Conservation (phyloP, 2,329 filamentous ascomycete genomes). For the Phaeomoniella chlamydospora region DNA sequence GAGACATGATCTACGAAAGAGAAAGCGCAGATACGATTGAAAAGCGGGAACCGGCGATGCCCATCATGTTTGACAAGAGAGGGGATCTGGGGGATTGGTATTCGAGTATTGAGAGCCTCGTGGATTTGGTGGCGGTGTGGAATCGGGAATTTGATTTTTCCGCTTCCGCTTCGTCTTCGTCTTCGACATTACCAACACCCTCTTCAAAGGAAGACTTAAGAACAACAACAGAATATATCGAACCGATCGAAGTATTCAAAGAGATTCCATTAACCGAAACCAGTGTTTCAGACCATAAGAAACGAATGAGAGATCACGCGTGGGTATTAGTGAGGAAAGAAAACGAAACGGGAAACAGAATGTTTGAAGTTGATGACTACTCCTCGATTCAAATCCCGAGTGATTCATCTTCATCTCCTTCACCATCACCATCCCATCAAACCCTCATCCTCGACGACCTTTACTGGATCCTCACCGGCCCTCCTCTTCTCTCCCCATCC, state of each 20-base stretch:
- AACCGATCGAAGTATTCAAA: background rate
- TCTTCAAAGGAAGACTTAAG: background rate
- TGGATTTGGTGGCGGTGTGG: conserved; percentile 5
- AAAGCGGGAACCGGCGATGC: conserved; percentile 8
- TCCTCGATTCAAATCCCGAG: background rate
- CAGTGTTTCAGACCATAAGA: background rate
- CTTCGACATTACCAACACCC: too few relatives aligned
- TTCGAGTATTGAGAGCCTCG: conserved; percentile 5
- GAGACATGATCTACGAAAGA: conserved; percentile 11
- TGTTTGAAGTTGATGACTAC: background rate
- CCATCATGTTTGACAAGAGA: conserved; percentile 8
- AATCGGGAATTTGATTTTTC: too few relatives aligned
- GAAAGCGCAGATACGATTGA: conserved; percentile 4
- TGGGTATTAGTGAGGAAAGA: background rate
- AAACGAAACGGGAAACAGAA: too few relatives aligned
- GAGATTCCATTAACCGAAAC: background rate
- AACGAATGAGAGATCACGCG: background rate
- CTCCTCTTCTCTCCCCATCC: too few relatives aligned
- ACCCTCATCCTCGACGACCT: background rate
- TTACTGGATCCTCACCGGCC: conserved; percentile 3
- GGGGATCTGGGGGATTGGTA: conserved; percentile 6
- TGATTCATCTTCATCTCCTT: background rate
- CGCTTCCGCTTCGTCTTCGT: too few relatives aligned
- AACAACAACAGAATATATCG: background rate
- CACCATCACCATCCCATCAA: background rate